Base-by-base conservation (phyloP, 768 basidiomycete species). In the Vishniacozyma victoriae region DNA sequence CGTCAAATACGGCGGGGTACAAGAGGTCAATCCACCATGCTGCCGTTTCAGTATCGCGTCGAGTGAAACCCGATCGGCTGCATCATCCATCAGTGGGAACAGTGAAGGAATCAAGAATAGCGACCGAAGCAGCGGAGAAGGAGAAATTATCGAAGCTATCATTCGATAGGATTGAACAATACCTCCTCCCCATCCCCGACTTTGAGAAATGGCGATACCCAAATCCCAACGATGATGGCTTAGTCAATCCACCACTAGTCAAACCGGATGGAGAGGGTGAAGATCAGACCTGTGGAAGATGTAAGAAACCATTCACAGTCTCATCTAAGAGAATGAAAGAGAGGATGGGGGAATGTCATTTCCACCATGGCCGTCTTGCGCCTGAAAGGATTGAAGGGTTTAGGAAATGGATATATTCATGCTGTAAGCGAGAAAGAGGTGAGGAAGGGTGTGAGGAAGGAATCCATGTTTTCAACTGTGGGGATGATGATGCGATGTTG, bases 391-490 rank as follows among this genome's bases (percentile, higher is more conserved):
- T 82, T 27, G 81, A 82, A 41, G 91, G 90, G 2, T 70, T 86
- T 85, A 84, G 35, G 80, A 89, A 56, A 48, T 59, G 59, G 62
- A 47, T 70, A 0, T 62, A 59, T 48, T 50, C 52, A 11, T 68
- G 59, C 59, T 65, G 65, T 48, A 40, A 43, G n/a, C 37, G 45
- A 26, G 49, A 65, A 35, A 52, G 70, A 44, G 67, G 65, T 12
- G 54, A 55, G 26, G 50, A 43, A 26, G 67, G 67, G 3, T 69
- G 70, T 44, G 49, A 62, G 31, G 61, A 65, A 18, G 58, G 58
- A 4, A 81, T 82, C 3, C 95, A 99, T 68, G 88, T 97, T 15
- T 97, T 97, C 68, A 86, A 85, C 60, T 91, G 96, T 69, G 77
- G 77, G 16, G 64, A 67, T n/a, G 64, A 65, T 26, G 64, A 64